Base-by-base conservation (phyloP, 1,139 yeast species). In the Sugiyamaella pinicola region DNA sequence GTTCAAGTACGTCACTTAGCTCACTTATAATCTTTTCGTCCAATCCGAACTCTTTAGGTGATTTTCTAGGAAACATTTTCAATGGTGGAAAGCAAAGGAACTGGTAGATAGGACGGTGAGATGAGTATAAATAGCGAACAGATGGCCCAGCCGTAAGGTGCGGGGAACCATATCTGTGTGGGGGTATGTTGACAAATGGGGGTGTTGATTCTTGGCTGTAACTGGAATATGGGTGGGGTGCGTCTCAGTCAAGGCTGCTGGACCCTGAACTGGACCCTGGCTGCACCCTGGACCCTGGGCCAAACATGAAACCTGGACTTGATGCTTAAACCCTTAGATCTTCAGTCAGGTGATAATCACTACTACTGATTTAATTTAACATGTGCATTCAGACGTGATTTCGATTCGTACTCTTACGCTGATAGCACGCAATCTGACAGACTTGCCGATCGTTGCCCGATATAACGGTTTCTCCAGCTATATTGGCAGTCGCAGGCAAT, bases 1-100 rank as follows among this genome's bases (percentile, higher is more conserved):
- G 8, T 9, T 47, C 44, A 19, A 54, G 53, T 6, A 13, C 33
- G 18, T 47, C 44, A 13, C 39, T 42, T 13, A 52, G 26, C 74
- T 51, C 42, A 42, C 22, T 21, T 17, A 51, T 48, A 60, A 39
- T 47, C 7, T 17, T 15, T 28, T 46, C 51, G 21, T 46, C 28
- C 28, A 51, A 22, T 9, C 54, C 54, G 13, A 40, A 28, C 4
- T 24, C 35, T 21, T 40, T 24, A 8, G 44, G 37, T 8, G 37
- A 24, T 15, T 42, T 46, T 51, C 51, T 51, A 26, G 54, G 43
- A 46, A 46, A 38, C 42, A 38, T 38, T 6, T 21, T 38, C 8
- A 26, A 7, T 26, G 12, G 3, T 26, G 9, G 3, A n/a, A 26
- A 3, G 12, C 9, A 26, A 26, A 26, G 9, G 8, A 24, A 24